A percentile compares a stretch with the other conserved stretches of the same genome.
Conservation (phyloP, 1,284 basidiomycete species). For the Austroboletus niveus region DNA sequence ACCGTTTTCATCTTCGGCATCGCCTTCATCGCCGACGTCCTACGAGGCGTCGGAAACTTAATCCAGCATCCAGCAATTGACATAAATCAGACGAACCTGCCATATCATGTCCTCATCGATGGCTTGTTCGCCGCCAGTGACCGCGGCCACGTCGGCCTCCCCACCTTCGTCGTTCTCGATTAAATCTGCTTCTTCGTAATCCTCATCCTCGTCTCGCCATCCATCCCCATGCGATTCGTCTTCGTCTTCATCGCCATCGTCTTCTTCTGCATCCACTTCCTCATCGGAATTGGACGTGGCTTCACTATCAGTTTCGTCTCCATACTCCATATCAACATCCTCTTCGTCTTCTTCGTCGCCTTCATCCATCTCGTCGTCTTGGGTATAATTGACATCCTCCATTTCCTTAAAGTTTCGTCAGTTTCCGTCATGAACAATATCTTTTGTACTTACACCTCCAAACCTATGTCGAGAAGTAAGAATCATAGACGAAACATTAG, state of each 20-base stretch:
- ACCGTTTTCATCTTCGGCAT: slow-evolving; percentile 48
- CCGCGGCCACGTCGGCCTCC: slow-evolving; percentile 43
- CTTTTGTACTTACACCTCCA: slow-evolving; percentile 63
- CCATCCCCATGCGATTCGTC: slow-evolving; percentile 63
- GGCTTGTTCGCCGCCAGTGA: slow-evolving; percentile 38
- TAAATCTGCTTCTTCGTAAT: slow-evolving; percentile 59
- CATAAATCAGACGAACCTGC: slow-evolving; percentile 53
- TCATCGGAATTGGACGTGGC: slow-evolving; percentile 73
- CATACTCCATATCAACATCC: slow-evolving; percentile 86
- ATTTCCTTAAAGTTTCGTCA: slow-evolving; percentile 57
- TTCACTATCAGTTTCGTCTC: slow-evolving; percentile 77
- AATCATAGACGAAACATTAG: neutral
- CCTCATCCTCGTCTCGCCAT: slow-evolving; percentile 66
- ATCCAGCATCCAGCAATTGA: neutral
- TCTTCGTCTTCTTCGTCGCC: slow-evolving; percentile 78
- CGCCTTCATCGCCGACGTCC: slow-evolving; percentile 60
- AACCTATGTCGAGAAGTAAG: slow-evolving; percentile 45
- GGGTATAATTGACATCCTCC: slow-evolving; percentile 69
- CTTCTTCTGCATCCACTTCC: slow-evolving; percentile 61
- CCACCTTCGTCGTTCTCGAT: slow-evolving; percentile 55
- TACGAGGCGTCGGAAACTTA: slow-evolving; percentile 28
- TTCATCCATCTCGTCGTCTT: slow-evolving; percentile 79
- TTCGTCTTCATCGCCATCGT: slow-evolving; percentile 45
- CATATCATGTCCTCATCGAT: slow-evolving; percentile 63
- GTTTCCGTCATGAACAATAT: neutral